These are phyloP conservation scores for Pterocarpus santalinus DNA, from an alignment of 306 rosid genomes.

Conservation along the genomic window DNA sequence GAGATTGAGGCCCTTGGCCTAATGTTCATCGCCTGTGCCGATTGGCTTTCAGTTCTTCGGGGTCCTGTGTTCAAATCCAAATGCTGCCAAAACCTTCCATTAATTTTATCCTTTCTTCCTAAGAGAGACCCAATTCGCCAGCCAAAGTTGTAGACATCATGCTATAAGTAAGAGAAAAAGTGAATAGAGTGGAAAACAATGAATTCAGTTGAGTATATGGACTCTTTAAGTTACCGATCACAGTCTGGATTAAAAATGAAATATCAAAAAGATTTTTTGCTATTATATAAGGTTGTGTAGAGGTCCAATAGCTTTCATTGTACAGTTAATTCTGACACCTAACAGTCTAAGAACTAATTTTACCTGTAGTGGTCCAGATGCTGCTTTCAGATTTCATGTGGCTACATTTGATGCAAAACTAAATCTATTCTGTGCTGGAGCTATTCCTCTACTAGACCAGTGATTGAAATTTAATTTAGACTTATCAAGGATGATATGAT, in stretches of 20 bases:
- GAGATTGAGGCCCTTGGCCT: constrained; percentile 5
- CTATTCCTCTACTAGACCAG: not conserved
- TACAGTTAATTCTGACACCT: not conserved
- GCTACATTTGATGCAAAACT: not conserved
- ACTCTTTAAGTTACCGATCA: constrained; percentile 4
- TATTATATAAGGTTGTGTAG: not conserved
- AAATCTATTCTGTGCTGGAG: not conserved
- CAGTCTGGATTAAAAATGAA: not conserved
- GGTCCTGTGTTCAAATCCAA: constrained; percentile 9
- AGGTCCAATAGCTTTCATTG: not conserved
- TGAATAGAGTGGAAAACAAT: not conserved
- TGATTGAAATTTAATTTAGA: not conserved
- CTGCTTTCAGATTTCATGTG: not conserved
- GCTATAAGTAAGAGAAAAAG: not conserved
- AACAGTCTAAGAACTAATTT: constrained; percentile 13
- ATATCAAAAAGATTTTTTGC: not conserved
- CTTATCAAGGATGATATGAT: too few relatives aligned
- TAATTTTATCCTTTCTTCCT: not conserved
- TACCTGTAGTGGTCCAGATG: not conserved
- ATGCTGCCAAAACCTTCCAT: not conserved
- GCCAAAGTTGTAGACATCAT: not conserved
- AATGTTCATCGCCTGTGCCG: not conserved
- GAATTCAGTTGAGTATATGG: constrained; percentile 18
- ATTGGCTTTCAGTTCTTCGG: constrained; percentile 15
- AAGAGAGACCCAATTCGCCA: not conserved